Percentiles rank a stretch among this genome's conserved stretches.
These are phyloP conservation scores for Sarocladium oryzae DNA, from an alignment of 2,329 filamentous ascomycete species.

Conservation along the genomic window DNA sequence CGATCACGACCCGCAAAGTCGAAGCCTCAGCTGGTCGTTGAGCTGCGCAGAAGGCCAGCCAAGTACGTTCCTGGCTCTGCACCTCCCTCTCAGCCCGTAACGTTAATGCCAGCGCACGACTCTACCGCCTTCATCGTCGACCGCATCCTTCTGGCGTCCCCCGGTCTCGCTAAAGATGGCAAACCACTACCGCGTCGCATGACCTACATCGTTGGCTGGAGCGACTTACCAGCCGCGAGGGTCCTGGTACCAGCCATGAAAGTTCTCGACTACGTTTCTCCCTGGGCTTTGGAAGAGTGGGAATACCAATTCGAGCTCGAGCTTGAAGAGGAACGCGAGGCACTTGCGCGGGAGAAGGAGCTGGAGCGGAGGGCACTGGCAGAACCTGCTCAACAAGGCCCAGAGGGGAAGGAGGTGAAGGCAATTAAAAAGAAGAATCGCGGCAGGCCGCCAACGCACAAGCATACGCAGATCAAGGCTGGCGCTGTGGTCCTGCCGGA, in stretches of 20 bases:
- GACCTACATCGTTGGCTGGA: slow-evolving; percentile 50
- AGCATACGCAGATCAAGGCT: slow-evolving; percentile 23
- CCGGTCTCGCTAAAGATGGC: slow-evolving; percentile 25
- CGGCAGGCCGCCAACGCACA: slow-evolving; percentile 20
- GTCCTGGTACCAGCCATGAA: slow-evolving; percentile 38
- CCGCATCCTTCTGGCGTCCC: slow-evolving; percentile 38
- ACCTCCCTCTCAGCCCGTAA: slow-evolving; percentile 39
- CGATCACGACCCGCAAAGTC: neutral
- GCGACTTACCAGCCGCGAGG: slow-evolving; percentile 42
- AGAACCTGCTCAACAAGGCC: neutral
- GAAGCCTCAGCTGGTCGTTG: neutral
- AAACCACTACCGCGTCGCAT: slow-evolving; percentile 35
- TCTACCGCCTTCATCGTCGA: slow-evolving; percentile 52
- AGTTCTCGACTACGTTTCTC: slow-evolving; percentile 54
- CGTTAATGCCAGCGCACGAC: slow-evolving; percentile 42
- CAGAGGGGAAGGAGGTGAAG: neutral
- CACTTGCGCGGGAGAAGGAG: slow-evolving; percentile 20
- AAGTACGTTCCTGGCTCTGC: slow-evolving; percentile 19
- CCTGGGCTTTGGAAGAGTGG: slow-evolving; percentile 49
- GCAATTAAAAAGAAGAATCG: slow-evolving; percentile 15
- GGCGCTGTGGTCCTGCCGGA: slow-evolving; percentile 20
- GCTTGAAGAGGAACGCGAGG: slow-evolving; percentile 16
- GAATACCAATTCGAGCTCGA: slow-evolving; percentile 32
- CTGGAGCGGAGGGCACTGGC: slow-evolving; percentile 9
- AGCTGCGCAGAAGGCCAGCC: neutral